Evolutionary conservation across 106 monocot genomes (phyloP), one percentile per base, ranked within the genome.

Genomic region (Acanthochlamys bracteata): DNA sequence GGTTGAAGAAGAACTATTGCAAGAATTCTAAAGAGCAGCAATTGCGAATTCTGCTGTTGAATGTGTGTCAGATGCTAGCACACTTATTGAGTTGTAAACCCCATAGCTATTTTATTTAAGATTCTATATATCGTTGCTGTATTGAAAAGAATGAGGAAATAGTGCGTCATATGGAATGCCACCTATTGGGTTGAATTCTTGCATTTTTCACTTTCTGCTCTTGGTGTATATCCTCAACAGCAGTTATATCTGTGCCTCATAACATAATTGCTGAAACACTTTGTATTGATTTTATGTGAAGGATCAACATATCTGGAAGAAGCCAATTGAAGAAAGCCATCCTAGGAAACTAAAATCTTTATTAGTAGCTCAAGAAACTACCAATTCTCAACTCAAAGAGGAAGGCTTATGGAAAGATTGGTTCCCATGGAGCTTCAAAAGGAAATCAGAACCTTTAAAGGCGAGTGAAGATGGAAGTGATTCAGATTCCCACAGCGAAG

Each of bases 351-450:
- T 19, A 51, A 19, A 51, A 19, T 33, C 33, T 33, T 33, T 33
- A 33, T 33, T 33, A 33, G 33, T 33, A 6, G 9, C 49, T 14
- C 12, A 3, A 49, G 49, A 49, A 49, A 49, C 2, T 10, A 1
- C 49, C 17, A 49, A 49, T 49, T 10, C 17, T 4, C 49, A 49
- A 49, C 49, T 59, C 14, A 61, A 61, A 19, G 61, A 61, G 39
- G 27, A 41, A 61, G n/a, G 61, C 17, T 17, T 41, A 19, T 61
- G 61, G 61, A 61, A 39, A 40, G 61, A 61, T 2, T 55, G 55
- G 55, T 20, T 55, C 22, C 1, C 20, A 55, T 20, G 15, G 55
- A 55, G 20, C 20, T 55, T 55, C 10, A 20, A 20, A 10, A 55
- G 20, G 3, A 55, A 55, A 20, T 20, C 55, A 17, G 55, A 55